Percentiles rank a stretch among this genome's conserved stretches.
phyloP scores from a whole-genome alignment of 768 basidiomycete genomes.

The Lyophyllum semitale region DNA sequence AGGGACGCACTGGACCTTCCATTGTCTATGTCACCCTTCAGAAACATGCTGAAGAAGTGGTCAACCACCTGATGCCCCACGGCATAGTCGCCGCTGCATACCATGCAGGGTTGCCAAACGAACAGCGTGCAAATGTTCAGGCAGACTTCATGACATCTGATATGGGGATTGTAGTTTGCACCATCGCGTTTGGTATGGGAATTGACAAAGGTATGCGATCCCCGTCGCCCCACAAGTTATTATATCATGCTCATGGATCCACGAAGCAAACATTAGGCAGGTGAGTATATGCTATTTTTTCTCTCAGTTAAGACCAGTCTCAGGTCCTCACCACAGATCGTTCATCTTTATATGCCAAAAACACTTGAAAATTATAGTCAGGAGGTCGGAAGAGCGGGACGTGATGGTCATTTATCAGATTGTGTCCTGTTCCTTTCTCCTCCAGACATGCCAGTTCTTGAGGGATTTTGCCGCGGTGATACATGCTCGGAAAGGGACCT shows the following conservation, averaged over 20 bases:
- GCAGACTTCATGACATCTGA: constrained; percentile 10
- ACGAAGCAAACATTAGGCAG: constrained; percentile 13
- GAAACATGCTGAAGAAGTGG: constrained; percentile 12
- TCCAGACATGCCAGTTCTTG: constrained; percentile 44
- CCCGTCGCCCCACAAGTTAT: background rate
- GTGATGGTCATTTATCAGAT: constrained; percentile 27
- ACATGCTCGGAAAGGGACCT: constrained; percentile 41
- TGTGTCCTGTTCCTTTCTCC: constrained; percentile 48
- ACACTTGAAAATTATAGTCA: constrained; percentile 16
- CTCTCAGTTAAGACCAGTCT: background rate
- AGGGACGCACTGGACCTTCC: constrained; percentile 8
- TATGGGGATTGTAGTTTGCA: constrained; percentile 12
- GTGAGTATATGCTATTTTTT: background rate
- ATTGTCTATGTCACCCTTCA: constrained; percentile 19
- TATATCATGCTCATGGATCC: background rate
- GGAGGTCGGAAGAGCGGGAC: constrained; percentile 17
- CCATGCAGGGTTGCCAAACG: constrained; percentile 15
- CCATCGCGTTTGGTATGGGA: constrained; percentile 17
- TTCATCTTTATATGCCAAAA: constrained; percentile 15
- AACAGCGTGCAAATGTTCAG: constrained; percentile 9
- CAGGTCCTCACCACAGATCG: background rate
- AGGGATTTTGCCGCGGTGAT: constrained; percentile 51
- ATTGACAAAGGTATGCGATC: constrained; percentile 11
- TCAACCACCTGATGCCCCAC: constrained; percentile 1
- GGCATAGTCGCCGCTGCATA: constrained; percentile 14